phyloP scores from a whole-genome alignment of 306 rosid species.

The Prunus mume region DNA sequence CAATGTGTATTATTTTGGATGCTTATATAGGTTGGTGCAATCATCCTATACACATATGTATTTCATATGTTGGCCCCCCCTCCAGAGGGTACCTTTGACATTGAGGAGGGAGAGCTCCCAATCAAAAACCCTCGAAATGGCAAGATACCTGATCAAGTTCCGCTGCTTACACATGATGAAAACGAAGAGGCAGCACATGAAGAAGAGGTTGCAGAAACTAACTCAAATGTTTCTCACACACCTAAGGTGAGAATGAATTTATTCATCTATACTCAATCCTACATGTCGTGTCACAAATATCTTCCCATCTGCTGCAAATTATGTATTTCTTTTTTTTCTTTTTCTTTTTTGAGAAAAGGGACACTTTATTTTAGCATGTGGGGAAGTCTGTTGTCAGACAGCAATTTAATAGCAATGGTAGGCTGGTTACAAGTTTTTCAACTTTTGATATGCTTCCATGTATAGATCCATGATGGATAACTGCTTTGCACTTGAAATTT shows the following conservation, averaged over 20 bases:
- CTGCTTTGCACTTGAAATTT: not conserved
- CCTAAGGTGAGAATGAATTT: conserved; percentile 52
- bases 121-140: conserved; percentile 36
- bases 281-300: not conserved
- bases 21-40: conserved; percentile 77
- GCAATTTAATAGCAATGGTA: not conserved
- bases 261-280: not conserved
- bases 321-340: not conserved
- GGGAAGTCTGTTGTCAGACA: not conserved
- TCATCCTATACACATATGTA: conserved; percentile 89
- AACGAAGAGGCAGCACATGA: not conserved
- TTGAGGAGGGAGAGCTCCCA: conserved; percentile 51
- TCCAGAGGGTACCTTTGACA: conserved; percentile 83
- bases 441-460: not conserved
- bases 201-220: conserved; percentile 27
- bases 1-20: not conserved
- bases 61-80: conserved; percentile 94
- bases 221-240: conserved; percentile 34
- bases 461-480: not conserved
- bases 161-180: conserved; percentile 52
- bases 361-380: not conserved
- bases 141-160: conserved; percentile 47
- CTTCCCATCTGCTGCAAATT: conserved; percentile 6
- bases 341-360: not conserved
- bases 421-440: not conserved